Percentiles rank a stretch among this genome's conserved stretches.
Conservation (phyloP, 2,329 filamentous ascomycete genomes). For the Reticulascus tulasneorum region DNA sequence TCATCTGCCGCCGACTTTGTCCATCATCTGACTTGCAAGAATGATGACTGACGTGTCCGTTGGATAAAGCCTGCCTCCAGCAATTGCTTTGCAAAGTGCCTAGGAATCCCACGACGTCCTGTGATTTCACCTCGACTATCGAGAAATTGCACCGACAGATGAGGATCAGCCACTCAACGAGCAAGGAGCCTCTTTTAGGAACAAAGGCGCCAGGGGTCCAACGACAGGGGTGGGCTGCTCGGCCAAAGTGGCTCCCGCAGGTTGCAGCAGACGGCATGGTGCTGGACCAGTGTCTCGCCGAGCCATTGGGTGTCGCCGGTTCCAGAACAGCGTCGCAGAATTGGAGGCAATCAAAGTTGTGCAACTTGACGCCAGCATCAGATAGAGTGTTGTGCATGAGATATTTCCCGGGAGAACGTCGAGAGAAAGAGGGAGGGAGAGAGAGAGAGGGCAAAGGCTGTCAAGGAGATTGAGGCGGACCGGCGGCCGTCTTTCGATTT, state of each 20-base stretch:
- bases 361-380: no score
- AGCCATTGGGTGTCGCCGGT: slow-evolving; percentile 1
- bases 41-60: slow-evolving; percentile 1
- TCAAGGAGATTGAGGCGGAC: slow-evolving; percentile 8
- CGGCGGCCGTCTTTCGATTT: slow-evolving; percentile 1
- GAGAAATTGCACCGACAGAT: slow-evolving; percentile 6
- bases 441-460: slow-evolving; percentile 1
- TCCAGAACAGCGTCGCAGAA: slow-evolving; percentile 1
- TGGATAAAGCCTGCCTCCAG: no score
- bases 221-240: slow-evolving; percentile 8
- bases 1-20: slow-evolving; percentile 10
- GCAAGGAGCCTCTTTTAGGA: slow-evolving; percentile 10
- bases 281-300: slow-evolving; percentile 6
- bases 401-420: no score
- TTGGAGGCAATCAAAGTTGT: slow-evolving; percentile 4
- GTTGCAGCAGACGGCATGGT: slow-evolving; percentile 3
- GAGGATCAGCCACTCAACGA: slow-evolving; percentile 5
- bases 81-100: no score
- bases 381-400: no score
- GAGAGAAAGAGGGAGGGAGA: no score
- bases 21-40: not conserved
- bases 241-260: slow-evolving; percentile 5
- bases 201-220: slow-evolving; percentile 7
- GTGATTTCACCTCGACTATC: slow-evolving; percentile 10
- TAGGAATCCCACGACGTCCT: no score